Percentiles rank a stretch among this genome's conserved stretches.
Conservation (phyloP, 1,284 basidiomycete genomes). For the Agaricales sp. region DNA sequence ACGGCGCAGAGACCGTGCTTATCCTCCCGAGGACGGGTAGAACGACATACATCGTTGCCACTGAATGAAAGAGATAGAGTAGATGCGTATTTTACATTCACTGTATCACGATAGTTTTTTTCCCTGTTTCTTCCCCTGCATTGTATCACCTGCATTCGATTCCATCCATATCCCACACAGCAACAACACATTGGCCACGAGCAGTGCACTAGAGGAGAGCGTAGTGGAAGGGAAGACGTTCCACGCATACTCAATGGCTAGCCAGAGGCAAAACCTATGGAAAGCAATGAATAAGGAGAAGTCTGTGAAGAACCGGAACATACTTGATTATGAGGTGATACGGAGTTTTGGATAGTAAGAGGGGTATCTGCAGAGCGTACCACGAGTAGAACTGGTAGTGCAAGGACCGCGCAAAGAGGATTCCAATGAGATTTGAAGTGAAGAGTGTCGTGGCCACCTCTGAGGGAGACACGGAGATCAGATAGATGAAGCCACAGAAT, state of each 20-base stretch:
- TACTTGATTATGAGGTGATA: conserved; percentile 58
- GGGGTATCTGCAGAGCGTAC: conserved; percentile 93
- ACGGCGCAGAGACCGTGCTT: conserved; percentile 66
- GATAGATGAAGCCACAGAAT: conserved; percentile 9
- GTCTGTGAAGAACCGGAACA: conserved; percentile 15
- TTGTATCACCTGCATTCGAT: background rate
- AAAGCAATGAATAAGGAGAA: conserved; percentile 1
- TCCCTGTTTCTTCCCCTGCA: too few relatives aligned
- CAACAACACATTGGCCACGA: background rate
- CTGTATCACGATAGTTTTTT: background rate
- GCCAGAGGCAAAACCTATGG: conserved; percentile 49
- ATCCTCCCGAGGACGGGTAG: conserved; percentile 70
- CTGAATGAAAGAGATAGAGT: background rate
- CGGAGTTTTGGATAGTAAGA: conserved; percentile 68
- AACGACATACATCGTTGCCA: conserved; percentile 61
- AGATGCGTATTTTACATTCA: background rate
- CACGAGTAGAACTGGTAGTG: conserved; percentile 99
- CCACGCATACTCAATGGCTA: conserved; percentile 78
- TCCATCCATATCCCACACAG: background rate
- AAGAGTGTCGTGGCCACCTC: conserved; percentile 79
- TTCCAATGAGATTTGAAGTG: conserved; percentile 88
- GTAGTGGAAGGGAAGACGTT: conserved; percentile 78
- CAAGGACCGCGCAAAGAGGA: conserved; percentile 87
- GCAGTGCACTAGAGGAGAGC: conserved; percentile 42
- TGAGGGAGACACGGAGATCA: conserved; percentile 20